Evolutionary conservation across 2,329 filamentous ascomycete species (phyloP).

Genomic region (Peltaster fructicola): DNA sequence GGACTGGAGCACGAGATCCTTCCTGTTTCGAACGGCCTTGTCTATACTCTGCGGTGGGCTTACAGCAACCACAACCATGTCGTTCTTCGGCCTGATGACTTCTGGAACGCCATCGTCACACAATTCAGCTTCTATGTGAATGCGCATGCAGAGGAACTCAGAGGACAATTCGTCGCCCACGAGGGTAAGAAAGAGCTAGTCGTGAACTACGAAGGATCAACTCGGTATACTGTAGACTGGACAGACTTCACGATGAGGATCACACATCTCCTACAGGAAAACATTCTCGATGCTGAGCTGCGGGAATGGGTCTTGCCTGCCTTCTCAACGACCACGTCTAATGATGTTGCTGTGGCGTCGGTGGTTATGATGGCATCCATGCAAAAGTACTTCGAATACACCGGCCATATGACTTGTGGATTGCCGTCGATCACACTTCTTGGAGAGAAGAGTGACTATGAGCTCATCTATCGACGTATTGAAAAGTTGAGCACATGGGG

Average conservation of each 20-base stretch:
- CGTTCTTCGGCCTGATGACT: constrained; percentile 32
- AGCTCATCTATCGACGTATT: constrained; percentile 24
- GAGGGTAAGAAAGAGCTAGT: constrained; percentile 25
- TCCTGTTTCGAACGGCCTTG: too few relatives aligned
- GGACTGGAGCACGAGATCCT: too few relatives aligned
- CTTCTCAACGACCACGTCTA: constrained; percentile 33
- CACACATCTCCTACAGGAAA: constrained; percentile 22
- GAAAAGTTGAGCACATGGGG: constrained; percentile 29
- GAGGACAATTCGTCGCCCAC: constrained; percentile 26
- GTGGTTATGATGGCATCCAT: constrained; percentile 34
- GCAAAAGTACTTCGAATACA: constrained; percentile 32
- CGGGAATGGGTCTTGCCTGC: constrained; percentile 32
- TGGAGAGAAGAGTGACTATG: constrained; percentile 31
- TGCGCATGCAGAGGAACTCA: constrained; percentile 28
- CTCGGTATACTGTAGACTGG: constrained; percentile 12
- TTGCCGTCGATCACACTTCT: constrained; percentile 36
- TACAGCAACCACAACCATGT: constrained; percentile 33
- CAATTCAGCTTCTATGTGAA: constrained; percentile 33
- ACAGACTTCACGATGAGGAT: constrained; percentile 21
- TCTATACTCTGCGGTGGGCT: constrained; percentile 29
- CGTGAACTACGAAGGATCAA: constrained; percentile 9
- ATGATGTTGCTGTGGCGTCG: constrained; percentile 26
- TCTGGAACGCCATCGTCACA: constrained; percentile 35
- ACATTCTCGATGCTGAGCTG: constrained; percentile 25
- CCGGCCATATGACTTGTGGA: constrained; percentile 22